phyloP scores from a whole-genome alignment of 2,329 filamentous ascomycete species.

The Penicillium sp. region DNA sequence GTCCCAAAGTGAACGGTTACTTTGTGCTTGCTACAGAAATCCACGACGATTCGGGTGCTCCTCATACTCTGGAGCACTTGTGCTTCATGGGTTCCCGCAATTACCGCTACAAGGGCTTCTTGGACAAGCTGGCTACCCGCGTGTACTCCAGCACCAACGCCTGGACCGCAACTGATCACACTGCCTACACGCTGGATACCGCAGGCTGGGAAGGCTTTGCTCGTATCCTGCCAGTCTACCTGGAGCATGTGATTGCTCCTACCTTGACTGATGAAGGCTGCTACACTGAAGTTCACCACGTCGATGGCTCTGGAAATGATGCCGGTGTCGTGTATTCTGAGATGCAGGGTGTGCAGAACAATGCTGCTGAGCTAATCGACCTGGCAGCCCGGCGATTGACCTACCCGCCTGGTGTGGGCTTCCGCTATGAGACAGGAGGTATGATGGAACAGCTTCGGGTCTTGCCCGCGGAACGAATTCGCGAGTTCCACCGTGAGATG shows the following conservation, averaged over 20 bases:
- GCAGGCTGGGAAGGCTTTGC: slow-evolving; percentile 97
- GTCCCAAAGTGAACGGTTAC: slow-evolving; percentile 92
- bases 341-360: slow-evolving; percentile 95
- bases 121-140: slow-evolving; percentile 89
- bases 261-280: slow-evolving; percentile 91
- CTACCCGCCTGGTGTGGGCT: slow-evolving; percentile 86
- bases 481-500: slow-evolving; percentile 94
- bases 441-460: slow-evolving; percentile 90
- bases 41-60: slow-evolving; percentile 92
- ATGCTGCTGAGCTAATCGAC: slow-evolving; percentile 81
- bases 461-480: slow-evolving; percentile 82
- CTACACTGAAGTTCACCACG: slow-evolving; percentile 93
- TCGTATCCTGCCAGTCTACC: slow-evolving; percentile 88
- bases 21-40: slow-evolving; percentile 97
- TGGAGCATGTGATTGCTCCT: slow-evolving; percentile 89
- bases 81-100: slow-evolving; percentile 89
- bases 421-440: slow-evolving; percentile 96
- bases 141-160: slow-evolving; percentile 95
- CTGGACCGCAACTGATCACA: slow-evolving; percentile 95
- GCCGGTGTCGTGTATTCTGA: slow-evolving; percentile 97
- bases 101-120: slow-evolving; percentile 90
- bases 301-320: slow-evolving; percentile 90
- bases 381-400: slow-evolving; percentile 73
- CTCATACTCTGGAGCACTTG: slow-evolving; percentile 79
- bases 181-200: slow-evolving; percentile 90